Evolutionary conservation across 306 rosid genomes (phyloP), one percentile per base, ranked within the genome.

Genomic region (Pachyrhizus erosus): DNA sequence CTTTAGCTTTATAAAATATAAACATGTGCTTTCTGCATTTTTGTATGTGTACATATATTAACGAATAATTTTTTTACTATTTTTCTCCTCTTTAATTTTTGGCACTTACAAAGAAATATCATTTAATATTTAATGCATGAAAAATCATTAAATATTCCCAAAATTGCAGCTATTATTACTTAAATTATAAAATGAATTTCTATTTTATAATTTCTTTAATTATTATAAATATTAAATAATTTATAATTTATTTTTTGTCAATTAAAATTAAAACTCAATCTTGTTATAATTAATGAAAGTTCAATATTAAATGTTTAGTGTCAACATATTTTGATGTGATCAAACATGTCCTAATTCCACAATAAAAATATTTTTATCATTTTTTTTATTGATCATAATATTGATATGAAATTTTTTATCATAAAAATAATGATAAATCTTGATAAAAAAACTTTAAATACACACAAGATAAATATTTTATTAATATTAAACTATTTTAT

Each of bases 1-100:
- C 43, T 72, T 71, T 78, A 72, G 33, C 76, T 78, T 51, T 42
- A 71, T 17, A 51, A 74, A 10, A 58, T 51, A 54, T 52, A 79
- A 26, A 42, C 23, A 49, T 11, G 15, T 23, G 27, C 49, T 33
- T n/a, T 26, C 49, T 58, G 29, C 40, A 46, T 64, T 49, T 21
- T 23, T 45, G 37, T 37, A 52, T 75, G 7, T 74, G 12, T 52
- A 20, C 57, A 61, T 62, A 27, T 55, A 55, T 18, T 55, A 21
- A 74, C 15, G 11, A 39, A 73, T 73, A 65, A 75, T 23, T 51
- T 23, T 51, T 13, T 13, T 72, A n/a, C 10, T 39, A 9, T 51
- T 37, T 70, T 9, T 45, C 61, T 39, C n/a, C 27, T n/a, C 43
- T 21, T 60, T 23, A 13, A 12, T 13, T 68, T 42, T 82, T 20